Evolutionary conservation across 2,329 filamentous ascomycete genomes (phyloP).

Genomic region (Orbilia oligospora): DNA sequence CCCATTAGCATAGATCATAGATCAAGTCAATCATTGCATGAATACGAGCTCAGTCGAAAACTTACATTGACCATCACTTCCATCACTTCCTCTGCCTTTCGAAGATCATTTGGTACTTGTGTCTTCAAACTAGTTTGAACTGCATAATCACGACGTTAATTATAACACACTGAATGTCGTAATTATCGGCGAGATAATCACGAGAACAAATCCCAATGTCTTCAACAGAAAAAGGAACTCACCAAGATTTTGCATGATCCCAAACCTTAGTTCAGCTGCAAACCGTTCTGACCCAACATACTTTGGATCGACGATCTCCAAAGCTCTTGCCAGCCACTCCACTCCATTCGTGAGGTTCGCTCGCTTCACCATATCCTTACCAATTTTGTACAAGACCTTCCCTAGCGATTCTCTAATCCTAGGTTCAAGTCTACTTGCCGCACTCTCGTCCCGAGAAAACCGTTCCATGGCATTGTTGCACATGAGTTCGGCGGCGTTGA

Average conservation of each 20-base stretch:
- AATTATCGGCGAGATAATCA: conserved; percentile 58
- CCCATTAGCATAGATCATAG: conserved; percentile 65
- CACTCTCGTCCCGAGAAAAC: conserved; percentile 64
- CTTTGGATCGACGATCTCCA: conserved; percentile 73
- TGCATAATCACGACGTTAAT: conserved; percentile 72
- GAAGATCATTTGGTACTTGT: conserved; percentile 74
- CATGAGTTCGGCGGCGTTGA: conserved; percentile 84
- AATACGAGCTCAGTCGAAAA: not conserved
- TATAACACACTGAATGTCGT: conserved; percentile 60
- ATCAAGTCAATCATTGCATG: conserved; percentile 64
- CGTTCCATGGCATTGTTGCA: conserved; percentile 73
- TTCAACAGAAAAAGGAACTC: conserved; percentile 67
- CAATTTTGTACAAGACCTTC: conserved; percentile 80
- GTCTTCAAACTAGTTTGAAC: conserved; percentile 76
- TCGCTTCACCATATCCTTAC: conserved; percentile 73
- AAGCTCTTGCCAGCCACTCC: conserved; percentile 81
- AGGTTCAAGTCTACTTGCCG: conserved; percentile 68
- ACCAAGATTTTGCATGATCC: conserved; percentile 76
- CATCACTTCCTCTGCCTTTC: conserved; percentile 68
- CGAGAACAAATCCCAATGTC: conserved; percentile 65
- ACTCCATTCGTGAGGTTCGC: conserved; percentile 73
- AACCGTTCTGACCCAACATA: conserved; percentile 73
- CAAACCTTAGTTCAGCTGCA: conserved; percentile 76
- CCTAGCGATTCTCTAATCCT: conserved; percentile 74
- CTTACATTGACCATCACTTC: conserved; percentile 42